These are phyloP conservation scores for Talaromyces liani DNA, from an alignment of 495 filamentous ascomycete genomes.

Conservation along the genomic window DNA sequence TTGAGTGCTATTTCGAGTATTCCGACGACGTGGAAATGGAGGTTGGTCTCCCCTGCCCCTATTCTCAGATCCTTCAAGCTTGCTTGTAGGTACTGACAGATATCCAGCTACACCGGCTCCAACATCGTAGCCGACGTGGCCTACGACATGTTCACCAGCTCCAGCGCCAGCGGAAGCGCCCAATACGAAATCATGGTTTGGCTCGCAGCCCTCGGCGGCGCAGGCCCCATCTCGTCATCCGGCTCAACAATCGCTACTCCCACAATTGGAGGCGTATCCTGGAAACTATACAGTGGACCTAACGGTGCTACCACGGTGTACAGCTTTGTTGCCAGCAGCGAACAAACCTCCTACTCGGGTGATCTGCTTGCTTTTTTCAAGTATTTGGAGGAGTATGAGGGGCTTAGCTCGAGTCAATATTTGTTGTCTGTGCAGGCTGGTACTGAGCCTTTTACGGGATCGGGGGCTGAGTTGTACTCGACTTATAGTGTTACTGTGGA, in stretches of 20 bases:
- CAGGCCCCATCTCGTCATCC: conserved; percentile 54
- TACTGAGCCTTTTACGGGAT: conserved; percentile 48
- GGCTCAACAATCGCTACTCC: conserved; percentile 46
- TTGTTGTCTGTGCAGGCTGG: conserved; percentile 48
- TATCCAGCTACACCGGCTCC: conserved; percentile 44
- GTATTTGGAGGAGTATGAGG: conserved; percentile 45
- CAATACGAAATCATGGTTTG: conserved; percentile 70
- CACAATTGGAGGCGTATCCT: conserved; percentile 41
- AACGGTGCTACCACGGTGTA: conserved; percentile 52
- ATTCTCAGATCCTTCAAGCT: background rate
- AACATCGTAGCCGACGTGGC: conserved; percentile 53
- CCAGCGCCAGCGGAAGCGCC: conserved; percentile 31
- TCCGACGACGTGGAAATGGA: conserved; percentile 46
- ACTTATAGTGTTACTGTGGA: conserved; percentile 33
- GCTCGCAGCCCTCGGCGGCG: conserved; percentile 54
- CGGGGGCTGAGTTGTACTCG: conserved; percentile 26
- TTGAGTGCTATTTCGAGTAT: conserved; percentile 45
- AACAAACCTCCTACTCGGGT: conserved; percentile 43
- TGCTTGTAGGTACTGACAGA: background rate
- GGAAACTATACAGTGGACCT: conserved; percentile 48
- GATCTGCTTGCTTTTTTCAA: conserved; percentile 50
- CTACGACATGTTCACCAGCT: conserved; percentile 57
- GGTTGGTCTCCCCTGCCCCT: conserved; percentile 22
- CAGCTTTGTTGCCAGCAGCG: conserved; percentile 49
- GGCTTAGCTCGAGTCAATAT: conserved; percentile 44